Evolutionary conservation across 73 alveolate genomes (phyloP), one percentile per base, ranked within the genome.

Genomic region (Paramecium tetraurelia): DNA sequence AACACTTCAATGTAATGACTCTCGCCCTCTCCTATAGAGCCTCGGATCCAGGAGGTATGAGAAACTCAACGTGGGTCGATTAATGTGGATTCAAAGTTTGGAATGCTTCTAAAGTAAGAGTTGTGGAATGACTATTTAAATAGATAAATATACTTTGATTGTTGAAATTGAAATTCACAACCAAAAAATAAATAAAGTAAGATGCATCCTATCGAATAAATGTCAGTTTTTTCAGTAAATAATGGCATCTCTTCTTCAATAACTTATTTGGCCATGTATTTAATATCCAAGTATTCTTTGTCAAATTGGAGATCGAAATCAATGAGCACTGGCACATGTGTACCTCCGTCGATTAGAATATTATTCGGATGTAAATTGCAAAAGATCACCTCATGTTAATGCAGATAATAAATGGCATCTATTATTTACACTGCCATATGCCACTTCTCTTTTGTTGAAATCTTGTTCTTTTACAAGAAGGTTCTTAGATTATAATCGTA

Each of bases 351-450:
- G 8, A 80, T 22, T 9, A 80, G 57, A 16, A 80, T 80, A 1
- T 80, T 80, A 48, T 80, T 80, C 44, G 90, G 70, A 80, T 80
- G 90, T 7, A 80, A 35, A 48, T 80, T 80, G 27, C 90, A 80
- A 80, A 43, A 46, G 75, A 31, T 48, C 3, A 31, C 22, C 10
- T 41, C 71, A 14, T 80, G 57, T 48, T 80, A 80, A 46, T 80
- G 90, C 7, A 80, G 40, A 48, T 80, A 80, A 46, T 80, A 80
- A 44, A 44, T 46, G 21, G 90, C 90, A 80, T 80, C 90, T 7
- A 41, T 24, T 3, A 80, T 80, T 80, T 80, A 43, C 0, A 40
- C 31, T 24, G 76, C 90, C 12, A 80, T n/a, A 31, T 80, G 46
- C 90, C 90, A 80, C 20, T 41, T 41, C 33, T 80, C 71, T 43